Percentiles rank a stretch among this genome's conserved stretches.
Evolutionary conservation across 192 early-diverging fungal species (phyloP).

Genomic region (Bifiguratus adelaidae): DNA sequence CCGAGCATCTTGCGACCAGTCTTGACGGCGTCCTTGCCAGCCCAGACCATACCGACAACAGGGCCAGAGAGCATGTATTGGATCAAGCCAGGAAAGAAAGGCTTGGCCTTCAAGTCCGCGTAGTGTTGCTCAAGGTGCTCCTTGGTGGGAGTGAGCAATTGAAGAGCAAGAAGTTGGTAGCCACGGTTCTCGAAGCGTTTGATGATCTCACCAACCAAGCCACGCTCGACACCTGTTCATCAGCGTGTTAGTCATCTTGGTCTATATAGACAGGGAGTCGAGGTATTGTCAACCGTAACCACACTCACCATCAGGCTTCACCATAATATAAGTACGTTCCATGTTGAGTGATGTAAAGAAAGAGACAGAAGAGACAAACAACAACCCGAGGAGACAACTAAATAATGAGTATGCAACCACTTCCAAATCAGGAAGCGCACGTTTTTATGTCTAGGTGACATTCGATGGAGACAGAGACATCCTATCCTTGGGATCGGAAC

Average conservation of each 20-base stretch:
- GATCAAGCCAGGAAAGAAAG: conserved; percentile 84
- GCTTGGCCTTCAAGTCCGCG: conserved; percentile 68
- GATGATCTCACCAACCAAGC: conserved; percentile 89
- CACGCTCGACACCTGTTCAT: conserved; percentile 48
- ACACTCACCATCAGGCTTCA: conserved; percentile 33
- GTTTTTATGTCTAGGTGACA: too few relatives aligned
- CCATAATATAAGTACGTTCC: conserved; percentile 48
- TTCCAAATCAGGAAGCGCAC: too few relatives aligned
- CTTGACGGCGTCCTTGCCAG: conserved; percentile 85
- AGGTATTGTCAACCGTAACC: background rate
- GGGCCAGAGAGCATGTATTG: conserved; percentile 84
- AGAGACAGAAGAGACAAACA: too few relatives aligned
- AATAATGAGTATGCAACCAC: too few relatives aligned
- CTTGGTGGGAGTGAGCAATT: conserved; percentile 61
- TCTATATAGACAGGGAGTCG: conserved; percentile 1
- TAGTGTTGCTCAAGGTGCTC: conserved; percentile 51
- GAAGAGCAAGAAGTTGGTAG: conserved; percentile 80
- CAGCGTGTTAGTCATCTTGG: background rate
- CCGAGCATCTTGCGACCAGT: conserved; percentile 80
- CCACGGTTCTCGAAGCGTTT: conserved; percentile 88
- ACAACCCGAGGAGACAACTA: too few relatives aligned
- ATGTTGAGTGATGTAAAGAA: too few relatives aligned
- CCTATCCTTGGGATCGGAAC: too few relatives aligned
- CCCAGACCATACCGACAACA: conserved; percentile 92
- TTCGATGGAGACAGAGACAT: too few relatives aligned